Base-by-base conservation (phyloP, 257 asterid genomes). In the Echium plantagineum region DNA sequence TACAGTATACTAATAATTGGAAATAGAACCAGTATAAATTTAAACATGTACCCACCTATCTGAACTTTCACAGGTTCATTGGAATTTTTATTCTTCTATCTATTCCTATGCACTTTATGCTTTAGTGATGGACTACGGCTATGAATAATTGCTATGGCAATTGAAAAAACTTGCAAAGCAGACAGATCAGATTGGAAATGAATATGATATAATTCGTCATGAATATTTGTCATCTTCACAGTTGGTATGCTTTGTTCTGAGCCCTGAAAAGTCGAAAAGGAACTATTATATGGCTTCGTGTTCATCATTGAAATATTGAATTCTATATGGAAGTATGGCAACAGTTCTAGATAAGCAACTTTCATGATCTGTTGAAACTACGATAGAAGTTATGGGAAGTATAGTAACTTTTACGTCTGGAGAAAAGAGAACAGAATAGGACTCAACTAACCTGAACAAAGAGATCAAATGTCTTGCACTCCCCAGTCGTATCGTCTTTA, bases 71-170 rank as follows among this genome's bases (percentile, higher is more conserved):
- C 20, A 9, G 3, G 0, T 2, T 28, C 2, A 58, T 26, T 31
- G 16, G 12, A 47, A 32, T 7, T 35, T 35, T 7, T 35, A 9
- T n/a, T 21, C 47, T 51, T 52, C 54, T 49, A 60, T 82, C 83
- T 80, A 55, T 71, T 69, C 73, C 82, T 76, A 68, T 80, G 78
- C 85, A 81, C 65, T 67, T 82, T 76, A 47, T 85, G 66, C 20
- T 75, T 74, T 72, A 81, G 80, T 54, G 61, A 31, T 10, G 85
- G 81, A 61, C 73, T 83, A 13, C 63, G 83, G 38, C 84, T 74
- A 76, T 91, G 98, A 65, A 89, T 73, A 70, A 89, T 71, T 4
- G 98, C 94, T 31, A 78, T 78, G 61, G 95, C 90, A 52, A 93
- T 81, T 5, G 94, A 86, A 4, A 93, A 84, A 0, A 80, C 78